These are phyloP conservation scores for Canariomyces notabilis DNA, from an alignment of 2,329 filamentous ascomycete genomes.

Conservation along the genomic window DNA sequence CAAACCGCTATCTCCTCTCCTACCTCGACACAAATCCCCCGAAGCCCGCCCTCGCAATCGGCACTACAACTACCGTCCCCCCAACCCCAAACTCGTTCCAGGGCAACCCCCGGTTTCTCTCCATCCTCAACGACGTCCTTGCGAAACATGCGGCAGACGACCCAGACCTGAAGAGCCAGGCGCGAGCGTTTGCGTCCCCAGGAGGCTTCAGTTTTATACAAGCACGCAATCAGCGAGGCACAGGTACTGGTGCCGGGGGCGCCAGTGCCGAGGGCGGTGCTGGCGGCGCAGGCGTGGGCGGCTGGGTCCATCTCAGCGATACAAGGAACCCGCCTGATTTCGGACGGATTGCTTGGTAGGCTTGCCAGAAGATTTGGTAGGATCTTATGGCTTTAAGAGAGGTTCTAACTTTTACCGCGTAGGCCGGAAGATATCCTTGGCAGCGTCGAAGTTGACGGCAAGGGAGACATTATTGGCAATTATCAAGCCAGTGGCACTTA, in stretches of 20 bases:
- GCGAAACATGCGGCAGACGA: constrained; percentile 52
- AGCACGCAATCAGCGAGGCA: constrained; percentile 32
- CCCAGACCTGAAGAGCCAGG: constrained; percentile 50
- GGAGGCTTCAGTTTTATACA: constrained; percentile 49
- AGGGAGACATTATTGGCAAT: constrained; percentile 53
- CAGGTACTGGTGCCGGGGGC: constrained; percentile 45
- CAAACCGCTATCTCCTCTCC: constrained; percentile 50
- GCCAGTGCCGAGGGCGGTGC: constrained; percentile 57
- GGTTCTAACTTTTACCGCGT: background rate
- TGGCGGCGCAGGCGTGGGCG: constrained; percentile 54
- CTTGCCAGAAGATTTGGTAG: too few relatives aligned
- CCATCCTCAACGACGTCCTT: constrained; percentile 54
- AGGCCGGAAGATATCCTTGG: constrained; percentile 64
- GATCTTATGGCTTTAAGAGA: background rate
- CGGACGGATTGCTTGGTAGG: constrained; percentile 57
- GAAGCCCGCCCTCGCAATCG: constrained; percentile 50
- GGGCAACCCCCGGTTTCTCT: constrained; percentile 55
- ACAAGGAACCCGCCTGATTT: constrained; percentile 59
- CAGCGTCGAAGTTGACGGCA: constrained; percentile 58
- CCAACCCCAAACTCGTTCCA: constrained; percentile 57
- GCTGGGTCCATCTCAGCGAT: constrained; percentile 62
- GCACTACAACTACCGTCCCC: constrained; percentile 53
- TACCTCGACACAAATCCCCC: constrained; percentile 56
- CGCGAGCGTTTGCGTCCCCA: constrained; percentile 54
- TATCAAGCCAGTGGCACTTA: constrained; percentile 55